A percentile compares a stretch with the other conserved stretches of the same genome.
phyloP scores from a whole-genome alignment of 2,329 filamentous ascomycete genomes.

The Monosporascus cannonballus region DNA sequence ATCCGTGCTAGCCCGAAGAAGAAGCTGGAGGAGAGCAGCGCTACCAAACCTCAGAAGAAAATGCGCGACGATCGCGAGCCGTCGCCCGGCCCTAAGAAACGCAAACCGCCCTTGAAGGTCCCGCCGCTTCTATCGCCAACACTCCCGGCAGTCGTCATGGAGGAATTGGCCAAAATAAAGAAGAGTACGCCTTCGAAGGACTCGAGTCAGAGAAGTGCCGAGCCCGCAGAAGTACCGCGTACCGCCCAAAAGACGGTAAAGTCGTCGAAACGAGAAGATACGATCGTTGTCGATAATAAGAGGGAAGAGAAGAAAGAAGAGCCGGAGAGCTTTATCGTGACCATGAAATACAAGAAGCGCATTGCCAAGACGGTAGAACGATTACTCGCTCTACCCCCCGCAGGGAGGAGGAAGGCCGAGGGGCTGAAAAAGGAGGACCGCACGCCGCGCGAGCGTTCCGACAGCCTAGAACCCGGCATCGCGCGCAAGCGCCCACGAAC shows the following conservation, averaged over 20 bases:
- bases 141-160: slow-evolving; percentile 45
- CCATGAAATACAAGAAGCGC: slow-evolving; percentile 43
- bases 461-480: slow-evolving; percentile 35
- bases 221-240: slow-evolving; percentile 26
- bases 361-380: slow-evolving; percentile 38
- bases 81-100: slow-evolving; percentile 30
- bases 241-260: slow-evolving; percentile 30
- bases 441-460: slow-evolving; percentile 28
- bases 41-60: slow-evolving; percentile 21
- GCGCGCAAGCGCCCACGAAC: slow-evolving; percentile 45
- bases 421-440: slow-evolving; percentile 30
- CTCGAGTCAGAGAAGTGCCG: slow-evolving; percentile 16
- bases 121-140: slow-evolving; percentile 51
- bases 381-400: slow-evolving; percentile 38
- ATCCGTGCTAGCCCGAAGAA: slow-evolving; percentile 26
- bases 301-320: slow-evolving; percentile 29
- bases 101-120: slow-evolving; percentile 31
- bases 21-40: slow-evolving; percentile 24
- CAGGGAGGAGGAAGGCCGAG: slow-evolving; percentile 29
- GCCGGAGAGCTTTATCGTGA: slow-evolving; percentile 32
- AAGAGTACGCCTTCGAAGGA: slow-evolving; percentile 23
- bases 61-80: slow-evolving; percentile 22
- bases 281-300: slow-evolving; percentile 23
- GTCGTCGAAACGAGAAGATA: slow-evolving; percentile 25
- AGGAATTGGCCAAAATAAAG: slow-evolving; percentile 34